These are phyloP conservation scores for Colletotrichum australisinense DNA, from an alignment of 2,329 filamentous ascomycete genomes.

Conservation along the genomic window DNA sequence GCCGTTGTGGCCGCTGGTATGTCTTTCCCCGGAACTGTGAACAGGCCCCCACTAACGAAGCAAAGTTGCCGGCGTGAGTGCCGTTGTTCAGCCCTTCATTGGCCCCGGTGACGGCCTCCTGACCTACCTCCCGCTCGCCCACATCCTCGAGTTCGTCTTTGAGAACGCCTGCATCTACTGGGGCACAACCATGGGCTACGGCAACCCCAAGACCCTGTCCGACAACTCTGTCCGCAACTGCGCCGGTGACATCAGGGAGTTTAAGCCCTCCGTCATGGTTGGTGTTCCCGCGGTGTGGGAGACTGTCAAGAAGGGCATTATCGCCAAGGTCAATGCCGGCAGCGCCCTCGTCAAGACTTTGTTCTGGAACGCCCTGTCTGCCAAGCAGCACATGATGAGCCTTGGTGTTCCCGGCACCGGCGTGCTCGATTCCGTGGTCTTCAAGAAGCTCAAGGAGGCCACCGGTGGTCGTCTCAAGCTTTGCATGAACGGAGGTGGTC, in stretches of 20 bases:
- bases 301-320: conserved; percentile 89
- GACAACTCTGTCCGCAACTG: conserved; percentile 86
- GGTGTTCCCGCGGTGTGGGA: conserved; percentile 93
- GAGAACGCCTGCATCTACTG: conserved; percentile 87
- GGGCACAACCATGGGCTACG: conserved; percentile 91
- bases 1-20: conserved; percentile 80
- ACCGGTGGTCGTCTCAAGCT: conserved; percentile 85
- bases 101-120: conserved; percentile 82
- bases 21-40: conserved; percentile 43
- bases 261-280: conserved; percentile 84
- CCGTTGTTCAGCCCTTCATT: conserved; percentile 81
- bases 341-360: conserved; percentile 77
- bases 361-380: conserved; percentile 73
- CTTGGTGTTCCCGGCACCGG: conserved; percentile 73
- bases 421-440: conserved; percentile 82
- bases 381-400: conserved; percentile 62
- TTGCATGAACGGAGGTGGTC: conserved; percentile 87
- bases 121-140: conserved; percentile 86
- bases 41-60: neutral
- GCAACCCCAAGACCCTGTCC: conserved; percentile 86
- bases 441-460: conserved; percentile 92
- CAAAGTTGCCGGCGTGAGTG: conserved; percentile 79
- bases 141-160: conserved; percentile 92
- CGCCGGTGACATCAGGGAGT: conserved; percentile 87
- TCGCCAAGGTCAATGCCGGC: conserved; percentile 78